phyloP scores from a whole-genome alignment of 768 basidiomycete genomes.

The Amanita muscaria region DNA sequence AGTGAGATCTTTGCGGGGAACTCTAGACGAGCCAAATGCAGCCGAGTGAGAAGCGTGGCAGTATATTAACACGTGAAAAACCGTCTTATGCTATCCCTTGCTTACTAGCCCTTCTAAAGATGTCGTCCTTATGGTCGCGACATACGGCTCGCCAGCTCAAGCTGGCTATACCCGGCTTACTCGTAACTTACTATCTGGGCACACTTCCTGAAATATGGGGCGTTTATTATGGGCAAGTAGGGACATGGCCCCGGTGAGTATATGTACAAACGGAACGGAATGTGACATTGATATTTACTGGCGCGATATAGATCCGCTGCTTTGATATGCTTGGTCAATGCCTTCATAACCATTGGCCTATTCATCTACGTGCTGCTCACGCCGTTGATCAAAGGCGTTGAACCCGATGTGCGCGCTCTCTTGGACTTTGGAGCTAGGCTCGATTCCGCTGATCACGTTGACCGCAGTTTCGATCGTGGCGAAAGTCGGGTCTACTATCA shows the following conservation, averaged over 20 bases:
- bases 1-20: not conserved
- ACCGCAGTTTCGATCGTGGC: constrained; percentile 68
- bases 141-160: constrained; percentile 66
- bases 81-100: not conserved
- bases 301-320: constrained; percentile 38
- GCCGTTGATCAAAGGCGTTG: constrained; percentile 57
- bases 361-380: constrained; percentile 66
- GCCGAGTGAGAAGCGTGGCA: no score
- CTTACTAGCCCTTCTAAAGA: constrained; percentile 16
- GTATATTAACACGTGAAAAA: constrained; percentile 8
- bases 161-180: constrained; percentile 63
- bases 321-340: constrained; percentile 43
- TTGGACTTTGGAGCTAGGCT: not conserved
- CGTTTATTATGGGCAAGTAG: constrained; percentile 28
- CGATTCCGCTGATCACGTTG: not conserved
- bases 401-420: constrained; percentile 53
- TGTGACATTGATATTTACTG: not conserved
- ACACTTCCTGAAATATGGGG: constrained; percentile 43
- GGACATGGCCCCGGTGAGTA: constrained; percentile 49
- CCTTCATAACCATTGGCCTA: constrained; percentile 52
- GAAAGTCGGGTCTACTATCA: constrained; percentile 59
- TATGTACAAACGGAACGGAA: not conserved
- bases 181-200: constrained; percentile 52
- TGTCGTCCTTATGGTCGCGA: constrained; percentile 24
- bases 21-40: not conserved